A percentile compares a stretch with the other conserved stretches of the same genome.
Conservation (phyloP, 192 early-diverging fungal species). For the Podila minutissima region DNA sequence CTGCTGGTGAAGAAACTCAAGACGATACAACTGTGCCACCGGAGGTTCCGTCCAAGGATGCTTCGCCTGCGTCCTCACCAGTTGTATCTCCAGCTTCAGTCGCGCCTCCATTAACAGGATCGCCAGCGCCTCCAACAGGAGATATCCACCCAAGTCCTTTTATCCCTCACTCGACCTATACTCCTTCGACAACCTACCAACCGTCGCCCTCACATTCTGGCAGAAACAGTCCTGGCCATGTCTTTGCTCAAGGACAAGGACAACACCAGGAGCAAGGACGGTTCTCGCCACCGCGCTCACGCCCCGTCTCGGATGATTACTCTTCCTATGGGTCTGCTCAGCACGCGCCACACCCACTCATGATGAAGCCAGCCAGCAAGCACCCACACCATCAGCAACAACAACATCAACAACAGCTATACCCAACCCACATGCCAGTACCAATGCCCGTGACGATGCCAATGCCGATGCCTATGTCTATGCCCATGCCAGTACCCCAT, state of each 20-base stretch:
- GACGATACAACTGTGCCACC: neutral
- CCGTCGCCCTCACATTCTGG: neutral
- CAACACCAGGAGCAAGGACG: neutral
- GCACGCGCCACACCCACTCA: slow-evolving; percentile 30
- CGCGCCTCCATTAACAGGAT: neutral
- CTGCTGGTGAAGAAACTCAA: neutral
- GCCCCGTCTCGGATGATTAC: slow-evolving; percentile 26
- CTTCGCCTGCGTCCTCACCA: neutral
- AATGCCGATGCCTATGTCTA: neutral
- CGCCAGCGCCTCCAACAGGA: neutral
- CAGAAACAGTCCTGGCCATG: no score
- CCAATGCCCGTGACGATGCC: slow-evolving; percentile 2
- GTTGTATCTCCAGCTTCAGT: neutral
- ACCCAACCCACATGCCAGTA: neutral
- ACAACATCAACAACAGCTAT: neutral
- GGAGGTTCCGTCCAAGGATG: neutral
- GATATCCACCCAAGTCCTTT: slow-evolving; percentile 23
- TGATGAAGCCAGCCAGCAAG: slow-evolving; percentile 18
- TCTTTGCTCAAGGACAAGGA: neutral
- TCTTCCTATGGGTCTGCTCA: neutral
- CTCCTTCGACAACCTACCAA: slow-evolving; percentile 28
- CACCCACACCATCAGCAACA: slow-evolving; percentile 6
- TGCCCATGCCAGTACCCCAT: slow-evolving; percentile 10
- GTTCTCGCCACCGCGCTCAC: slow-evolving; percentile 11
- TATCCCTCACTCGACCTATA: slow-evolving; percentile 32